Evolutionary conservation across 768 basidiomycete genomes (phyloP).

Genomic region (Calocybe cyanea): DNA sequence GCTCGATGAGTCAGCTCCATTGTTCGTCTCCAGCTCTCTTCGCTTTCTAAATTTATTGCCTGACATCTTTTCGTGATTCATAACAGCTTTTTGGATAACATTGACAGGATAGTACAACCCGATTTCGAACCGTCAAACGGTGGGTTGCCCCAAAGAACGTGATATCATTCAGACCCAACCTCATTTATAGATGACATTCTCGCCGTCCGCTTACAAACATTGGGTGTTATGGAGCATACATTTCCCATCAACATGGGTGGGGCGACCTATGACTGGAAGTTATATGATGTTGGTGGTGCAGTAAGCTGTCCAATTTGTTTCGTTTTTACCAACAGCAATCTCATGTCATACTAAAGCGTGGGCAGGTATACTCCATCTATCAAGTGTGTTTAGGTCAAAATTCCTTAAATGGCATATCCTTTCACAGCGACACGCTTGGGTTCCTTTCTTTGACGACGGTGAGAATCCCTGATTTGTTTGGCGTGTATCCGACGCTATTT

Average conservation of each 20-base stretch:
- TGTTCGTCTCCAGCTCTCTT: slow-evolving; percentile 42
- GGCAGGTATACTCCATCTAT: slow-evolving; percentile 43
- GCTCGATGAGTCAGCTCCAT: slow-evolving; percentile 72
- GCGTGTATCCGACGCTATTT: not conserved
- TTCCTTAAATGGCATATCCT: not conserved
- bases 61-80: not conserved
- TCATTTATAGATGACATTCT: slow-evolving; percentile 62
- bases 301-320: slow-evolving; percentile 37
- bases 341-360: slow-evolving; percentile 37
- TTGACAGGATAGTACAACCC: slow-evolving; percentile 60
- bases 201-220: slow-evolving; percentile 74
- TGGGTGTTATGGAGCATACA: slow-evolving; percentile 75
- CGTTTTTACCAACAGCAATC: not conserved
- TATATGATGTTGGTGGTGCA: slow-evolving; percentile 84
- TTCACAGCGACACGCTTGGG: slow-evolving; percentile 70
- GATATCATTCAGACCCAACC: not conserved
- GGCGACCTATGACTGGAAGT: slow-evolving; percentile 65
- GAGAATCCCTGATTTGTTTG: slow-evolving; percentile 28
- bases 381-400: not conserved
- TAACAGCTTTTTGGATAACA: slow-evolving; percentile 62
- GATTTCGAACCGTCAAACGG: slow-evolving; percentile 74
- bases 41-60: slow-evolving; percentile 5
- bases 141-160: slow-evolving; percentile 21
- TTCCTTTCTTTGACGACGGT: slow-evolving; percentile 85
- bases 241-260: slow-evolving; percentile 66